A percentile compares a stretch with the other conserved stretches of the same genome.
phyloP scores from a whole-genome alignment of 257 asterid species.

The Solanum arcanum region DNA sequence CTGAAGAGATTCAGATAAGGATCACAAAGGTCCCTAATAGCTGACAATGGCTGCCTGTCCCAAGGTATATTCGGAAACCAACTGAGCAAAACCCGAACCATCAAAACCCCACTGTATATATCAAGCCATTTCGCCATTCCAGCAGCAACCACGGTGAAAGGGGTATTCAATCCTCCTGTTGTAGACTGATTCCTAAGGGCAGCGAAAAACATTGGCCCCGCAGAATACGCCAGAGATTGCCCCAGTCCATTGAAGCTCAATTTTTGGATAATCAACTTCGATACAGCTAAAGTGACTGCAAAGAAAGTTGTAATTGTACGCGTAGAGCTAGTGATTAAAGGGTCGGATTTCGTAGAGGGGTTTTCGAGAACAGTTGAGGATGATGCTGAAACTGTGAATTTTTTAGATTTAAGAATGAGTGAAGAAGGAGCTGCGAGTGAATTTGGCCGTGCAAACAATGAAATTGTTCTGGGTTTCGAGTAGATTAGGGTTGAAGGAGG shows the following conservation, averaged over 20 bases:
- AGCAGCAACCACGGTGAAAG: conserved; percentile 83
- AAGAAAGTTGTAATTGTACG: conserved; percentile 57
- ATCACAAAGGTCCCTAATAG: conserved; percentile 91
- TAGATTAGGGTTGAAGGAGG: neutral
- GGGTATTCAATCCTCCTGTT: conserved; percentile 51
- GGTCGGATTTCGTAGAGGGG: neutral
- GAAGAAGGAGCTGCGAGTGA: conserved; percentile 3
- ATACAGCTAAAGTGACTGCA: conserved; percentile 36
- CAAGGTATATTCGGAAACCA: conserved; percentile 98
- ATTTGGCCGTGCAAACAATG: conserved; percentile 1
- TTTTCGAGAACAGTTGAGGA: conserved; percentile 1
- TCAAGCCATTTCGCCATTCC: conserved; percentile 92
- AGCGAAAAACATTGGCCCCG: conserved; percentile 82
- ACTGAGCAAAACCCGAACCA: conserved; percentile 80
- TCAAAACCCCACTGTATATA: conserved; percentile 71
- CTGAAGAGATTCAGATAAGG: conserved; percentile 84
- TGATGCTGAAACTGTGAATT: conserved; percentile 15
- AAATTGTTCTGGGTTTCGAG: conserved; percentile 8
- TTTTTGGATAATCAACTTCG: conserved; percentile 25
- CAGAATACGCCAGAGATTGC: conserved; percentile 22
- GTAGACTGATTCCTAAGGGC: conserved; percentile 32
- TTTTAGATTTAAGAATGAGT: neutral
- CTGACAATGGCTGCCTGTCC: conserved; percentile 88
- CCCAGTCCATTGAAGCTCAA: conserved; percentile 25
- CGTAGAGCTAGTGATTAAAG: conserved; percentile 57